Evolutionary conservation across 306 rosid species (phyloP), one percentile per base, ranked within the genome.

Genomic region (Abrus precatorius): DNA sequence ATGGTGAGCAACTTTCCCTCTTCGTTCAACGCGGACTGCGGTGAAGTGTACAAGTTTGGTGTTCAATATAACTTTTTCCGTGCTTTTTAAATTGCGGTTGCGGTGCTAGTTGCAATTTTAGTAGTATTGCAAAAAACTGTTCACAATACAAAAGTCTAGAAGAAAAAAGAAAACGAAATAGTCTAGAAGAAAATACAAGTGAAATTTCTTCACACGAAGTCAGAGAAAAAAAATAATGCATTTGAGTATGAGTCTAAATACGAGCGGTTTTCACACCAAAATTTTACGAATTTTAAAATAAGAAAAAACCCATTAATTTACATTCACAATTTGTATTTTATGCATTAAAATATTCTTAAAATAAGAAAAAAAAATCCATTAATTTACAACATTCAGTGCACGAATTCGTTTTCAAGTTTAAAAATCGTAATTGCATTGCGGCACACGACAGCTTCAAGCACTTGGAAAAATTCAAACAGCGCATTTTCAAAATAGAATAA

Each of bases 11-110:
- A 6, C 11, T 43, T 50, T 61, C 5, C 28, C 63, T 68, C 64
- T 73, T 56, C 50, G 29, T 80, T 80, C 75, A 80, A 75, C 62
- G 68, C 72, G 13, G 9, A 27, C 40, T 40, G 76, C 62, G 34
- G 49, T 48, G 44, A 7, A 62, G 57, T 30, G 34, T 28, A 47
- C 43, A 7, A 52, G 10, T 5, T 13, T 43, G 33, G 62, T 32
- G 77, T 45, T 57, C 56, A 43, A 50, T 1, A 67, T 9, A 10
- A 10, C 20, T 20, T 20, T 20, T 20, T 20, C 20, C 41, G 28
- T 40, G 7, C 1, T 66, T 66, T 66, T 27, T 6, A 52, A 13
- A 52, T 52, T 52, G 0, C n/a, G 7, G 6, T 52, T 52, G 28
- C 4, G 3, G 28, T 5, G 0, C 27, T 52, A 52, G 56, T 27